Evolutionary conservation across 2,329 filamentous ascomycete genomes (phyloP).

Genomic region (Aspergillus awamori): DNA sequence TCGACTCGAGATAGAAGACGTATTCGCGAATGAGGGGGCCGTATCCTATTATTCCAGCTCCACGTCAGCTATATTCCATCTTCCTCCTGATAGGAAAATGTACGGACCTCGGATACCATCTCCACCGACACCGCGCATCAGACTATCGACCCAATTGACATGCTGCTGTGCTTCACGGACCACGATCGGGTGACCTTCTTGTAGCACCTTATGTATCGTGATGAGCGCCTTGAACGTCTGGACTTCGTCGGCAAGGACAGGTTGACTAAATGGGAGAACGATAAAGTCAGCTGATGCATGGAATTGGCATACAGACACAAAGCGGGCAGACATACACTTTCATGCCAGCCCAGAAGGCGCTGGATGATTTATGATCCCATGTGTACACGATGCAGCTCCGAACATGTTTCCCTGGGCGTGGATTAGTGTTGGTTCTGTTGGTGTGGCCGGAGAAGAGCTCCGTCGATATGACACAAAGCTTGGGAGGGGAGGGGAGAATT

Average conservation of each 20-base stretch:
- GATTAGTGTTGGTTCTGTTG: neutral
- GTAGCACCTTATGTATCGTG: conserved; percentile 94
- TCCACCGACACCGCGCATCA: conserved; percentile 79
- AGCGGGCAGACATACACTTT: conserved; percentile 76
- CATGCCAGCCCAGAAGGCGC: conserved; percentile 96
- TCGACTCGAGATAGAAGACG: conserved; percentile 90
- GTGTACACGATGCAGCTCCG: conserved; percentile 97
- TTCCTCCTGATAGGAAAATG: neutral
- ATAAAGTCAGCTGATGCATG: conserved; percentile 6
- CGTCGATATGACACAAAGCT: conserved; percentile 2
- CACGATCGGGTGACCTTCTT: conserved; percentile 89
- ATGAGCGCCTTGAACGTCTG: conserved; percentile 99
- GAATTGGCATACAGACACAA: neutral
- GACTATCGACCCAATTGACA: conserved; percentile 86
- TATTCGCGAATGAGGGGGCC: conserved; percentile 94
- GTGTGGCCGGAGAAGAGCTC: neutral
- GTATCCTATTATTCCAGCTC: conserved; percentile 60
- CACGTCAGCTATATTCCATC: neutral
- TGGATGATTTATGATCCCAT: conserved; percentile 96
- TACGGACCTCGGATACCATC: conserved; percentile 75
- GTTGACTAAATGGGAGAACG: conserved; percentile 65
- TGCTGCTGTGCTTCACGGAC: conserved; percentile 88
- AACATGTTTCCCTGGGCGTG: conserved; percentile 77
- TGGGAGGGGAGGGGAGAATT: conserved; percentile 8
- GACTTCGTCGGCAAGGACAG: conserved; percentile 96